Conservation (phyloP, 2,329 filamentous ascomycete species). For the Graphilbum sp. region DNA sequence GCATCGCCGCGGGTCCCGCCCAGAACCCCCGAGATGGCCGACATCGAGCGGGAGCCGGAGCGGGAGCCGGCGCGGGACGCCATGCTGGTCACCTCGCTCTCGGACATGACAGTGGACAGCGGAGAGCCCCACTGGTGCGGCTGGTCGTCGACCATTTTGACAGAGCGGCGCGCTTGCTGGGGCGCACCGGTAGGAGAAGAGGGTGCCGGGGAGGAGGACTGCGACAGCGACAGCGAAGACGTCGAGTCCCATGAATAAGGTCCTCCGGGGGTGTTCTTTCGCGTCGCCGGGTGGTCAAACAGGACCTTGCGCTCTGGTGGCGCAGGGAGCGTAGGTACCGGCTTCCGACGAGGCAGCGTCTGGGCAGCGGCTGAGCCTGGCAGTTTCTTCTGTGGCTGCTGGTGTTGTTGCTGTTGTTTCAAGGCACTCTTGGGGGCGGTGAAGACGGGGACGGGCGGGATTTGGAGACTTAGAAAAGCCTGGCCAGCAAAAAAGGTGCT, state of each 20-base stretch:
- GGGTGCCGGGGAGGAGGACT: not conserved
- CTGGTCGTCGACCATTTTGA: conserved; percentile 29
- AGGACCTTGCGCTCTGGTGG: conserved; percentile 1
- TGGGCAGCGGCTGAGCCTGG: conserved; percentile 1
- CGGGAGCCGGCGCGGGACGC: conserved; percentile 26
- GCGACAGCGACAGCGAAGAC: not conserved
- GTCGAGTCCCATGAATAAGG: not conserved
- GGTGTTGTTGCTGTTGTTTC: conserved; percentile 4
- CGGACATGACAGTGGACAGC: conserved; percentile 46
- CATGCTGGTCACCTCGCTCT: conserved; percentile 36
- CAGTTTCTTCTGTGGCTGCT: not conserved
- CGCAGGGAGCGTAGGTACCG: conserved; percentile 4
- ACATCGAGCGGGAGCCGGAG: conserved; percentile 21
- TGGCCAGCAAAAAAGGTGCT: conserved; percentile 22
- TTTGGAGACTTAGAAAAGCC: conserved; percentile 20
- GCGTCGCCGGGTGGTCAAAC: too few species aligned
- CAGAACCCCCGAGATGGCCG: conserved; percentile 22
- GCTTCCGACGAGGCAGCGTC: conserved; percentile 8
- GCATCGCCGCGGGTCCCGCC: too few species aligned
- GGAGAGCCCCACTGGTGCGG: conserved; percentile 48
- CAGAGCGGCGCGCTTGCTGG: conserved; percentile 9
- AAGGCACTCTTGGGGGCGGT: conserved; percentile 4
- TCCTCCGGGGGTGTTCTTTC: not conserved
- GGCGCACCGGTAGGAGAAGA: conserved; percentile 5
- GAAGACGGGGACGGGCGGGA: conserved; percentile 16